These are phyloP conservation scores for Sugiyamaella novakii DNA, from an alignment of 1,139 yeast genomes.

Conservation along the genomic window DNA sequence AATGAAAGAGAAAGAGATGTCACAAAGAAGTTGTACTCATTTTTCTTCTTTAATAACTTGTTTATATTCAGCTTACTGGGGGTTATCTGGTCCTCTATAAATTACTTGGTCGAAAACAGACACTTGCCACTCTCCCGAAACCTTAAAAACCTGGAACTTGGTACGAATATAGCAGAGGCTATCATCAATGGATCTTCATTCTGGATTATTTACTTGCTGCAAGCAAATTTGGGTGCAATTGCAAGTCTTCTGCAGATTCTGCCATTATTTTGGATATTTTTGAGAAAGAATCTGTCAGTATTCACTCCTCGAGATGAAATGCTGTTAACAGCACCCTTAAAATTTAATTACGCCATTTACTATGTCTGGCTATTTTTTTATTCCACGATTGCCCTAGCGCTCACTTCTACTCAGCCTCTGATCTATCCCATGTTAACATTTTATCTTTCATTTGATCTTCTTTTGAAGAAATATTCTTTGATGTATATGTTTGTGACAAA, in stretches of 20 bases:
- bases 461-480: slow-evolving; percentile 43
- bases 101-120: background rate
- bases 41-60: slow-evolving; percentile 46
- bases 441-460: slow-evolving; percentile 39
- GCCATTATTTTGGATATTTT: slow-evolving; percentile 36
- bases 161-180: slow-evolving; percentile 44
- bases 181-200: slow-evolving; percentile 45
- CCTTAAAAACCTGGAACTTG: no score
- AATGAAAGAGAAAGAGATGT: slow-evolving; percentile 45
- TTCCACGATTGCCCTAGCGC: slow-evolving; percentile 44
- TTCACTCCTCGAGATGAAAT: slow-evolving; percentile 45
- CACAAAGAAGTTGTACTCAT: slow-evolving; percentile 42
- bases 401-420: slow-evolving; percentile 46
- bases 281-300: slow-evolving; percentile 36
- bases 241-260: slow-evolving; percentile 41
- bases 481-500: slow-evolving; percentile 45
- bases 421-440: slow-evolving; percentile 42
- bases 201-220: slow-evolving; percentile 47
- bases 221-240: slow-evolving; percentile 41
- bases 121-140: no score
- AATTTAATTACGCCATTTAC: slow-evolving; percentile 42
- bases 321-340: slow-evolving; percentile 43
- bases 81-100: slow-evolving; percentile 37
- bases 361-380: slow-evolving; percentile 45
- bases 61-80: slow-evolving; percentile 45